These are phyloP conservation scores for Colletotrichum sp. DNA, from an alignment of 2,329 filamentous ascomycete species.

Conservation along the genomic window DNA sequence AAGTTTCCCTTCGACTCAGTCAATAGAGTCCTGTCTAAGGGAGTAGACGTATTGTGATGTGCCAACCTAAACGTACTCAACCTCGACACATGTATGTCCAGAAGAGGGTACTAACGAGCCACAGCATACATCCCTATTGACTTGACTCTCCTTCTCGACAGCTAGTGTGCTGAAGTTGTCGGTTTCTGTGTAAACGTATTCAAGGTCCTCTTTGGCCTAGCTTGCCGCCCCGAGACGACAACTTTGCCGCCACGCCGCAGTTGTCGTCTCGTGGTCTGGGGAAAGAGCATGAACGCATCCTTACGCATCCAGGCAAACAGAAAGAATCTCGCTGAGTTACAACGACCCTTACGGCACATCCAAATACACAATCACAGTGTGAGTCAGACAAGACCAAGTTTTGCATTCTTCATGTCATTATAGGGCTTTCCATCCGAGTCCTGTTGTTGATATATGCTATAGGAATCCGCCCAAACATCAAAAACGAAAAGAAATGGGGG, in stretches of 20 bases:
- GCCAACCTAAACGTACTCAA: not conserved
- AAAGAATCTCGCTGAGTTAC: not conserved
- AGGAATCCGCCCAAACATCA: slow-evolving; percentile 2
- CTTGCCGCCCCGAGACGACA: not conserved
- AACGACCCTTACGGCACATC: not conserved
- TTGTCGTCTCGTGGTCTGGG: not conserved
- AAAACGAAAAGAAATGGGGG: slow-evolving; percentile 5
- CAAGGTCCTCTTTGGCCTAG: not conserved
- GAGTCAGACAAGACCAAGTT: not conserved
- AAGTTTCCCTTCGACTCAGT: not conserved
- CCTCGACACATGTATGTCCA: not conserved
- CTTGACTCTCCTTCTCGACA: not conserved
- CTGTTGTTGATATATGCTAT: slow-evolving; percentile 10
- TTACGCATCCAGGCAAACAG: not conserved
- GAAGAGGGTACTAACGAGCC: not conserved
- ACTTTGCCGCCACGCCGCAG: not conserved
- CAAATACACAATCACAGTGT: not conserved
- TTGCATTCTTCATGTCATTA: not conserved
- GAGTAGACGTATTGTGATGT: not conserved
- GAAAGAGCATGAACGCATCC: not conserved
- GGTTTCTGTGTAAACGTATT: not conserved
- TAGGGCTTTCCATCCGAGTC: not conserved
- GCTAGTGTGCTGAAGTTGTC: not conserved
- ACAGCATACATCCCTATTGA: not conserved
- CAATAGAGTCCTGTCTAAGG: not conserved